Base-by-base conservation (phyloP, 495 filamentous ascomycete genomes). In the Neurospora hispaniola region DNA sequence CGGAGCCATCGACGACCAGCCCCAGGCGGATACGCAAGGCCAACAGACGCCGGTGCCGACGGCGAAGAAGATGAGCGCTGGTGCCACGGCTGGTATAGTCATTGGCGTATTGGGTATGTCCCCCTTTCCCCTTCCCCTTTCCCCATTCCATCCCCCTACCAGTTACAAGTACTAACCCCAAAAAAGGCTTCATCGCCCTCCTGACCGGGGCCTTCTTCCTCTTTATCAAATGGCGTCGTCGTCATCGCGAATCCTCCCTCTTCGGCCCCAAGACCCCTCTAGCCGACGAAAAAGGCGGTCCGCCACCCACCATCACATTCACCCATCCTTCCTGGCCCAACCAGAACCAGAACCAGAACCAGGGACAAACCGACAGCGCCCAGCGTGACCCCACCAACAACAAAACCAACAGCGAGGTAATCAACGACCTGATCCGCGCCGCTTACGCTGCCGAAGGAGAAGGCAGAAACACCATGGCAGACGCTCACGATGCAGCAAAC, bases 311-410 rank as follows among this genome's bases (percentile, higher is more conserved):
- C 0, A 59, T 31, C 23, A 59, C 48, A 27, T 59, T 59, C 48
- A 59, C 54, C 23, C 23, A 16, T 5, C 48, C 54, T 12, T 27
- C 54, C 12, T 62, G 54, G 71, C 79, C 79, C 20, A 75, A 16
- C 70, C 90, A 93, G 76, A 81, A 74, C 16, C 42, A 18, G 5
- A 7, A 7, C 14, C 42, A 18, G 16, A 6, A 5, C 9, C 39
- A 40, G 6, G 42, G 42, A 8, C 42, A 43, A 43, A 80, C 87
- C 75, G 79, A 78, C 18, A 87, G 27, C 27, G 27, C 44, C 44
- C 44, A 46, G 8, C 44, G 44, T 23, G n/a, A 54, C 11, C 8
- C 46, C 46, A 31, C 46, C 46, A 38, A 38, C 35, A 38, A 38
- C 35, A 62, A 62, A 27, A 62, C 54, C 54, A 62, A 62, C 54